A percentile compares a stretch with the other conserved stretches of the same genome.
phyloP scores from a whole-genome alignment of 2,329 filamentous ascomycete species.

The Diatrype stigma region DNA sequence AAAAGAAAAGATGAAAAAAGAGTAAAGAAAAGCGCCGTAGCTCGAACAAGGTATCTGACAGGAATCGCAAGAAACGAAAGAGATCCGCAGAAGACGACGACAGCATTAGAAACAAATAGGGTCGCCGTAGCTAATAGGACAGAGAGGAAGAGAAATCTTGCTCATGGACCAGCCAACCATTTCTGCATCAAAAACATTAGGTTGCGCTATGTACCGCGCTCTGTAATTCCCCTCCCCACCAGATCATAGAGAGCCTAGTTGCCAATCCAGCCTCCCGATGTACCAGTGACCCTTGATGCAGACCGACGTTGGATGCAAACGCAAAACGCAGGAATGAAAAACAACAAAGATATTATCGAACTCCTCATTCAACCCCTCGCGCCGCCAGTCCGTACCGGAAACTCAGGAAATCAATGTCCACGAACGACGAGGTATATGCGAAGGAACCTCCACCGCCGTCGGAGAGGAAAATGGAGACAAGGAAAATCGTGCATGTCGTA shows the following conservation, averaged over 20 bases:
- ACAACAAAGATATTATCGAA: constrained; percentile 23
- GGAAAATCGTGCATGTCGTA: constrained; percentile 50
- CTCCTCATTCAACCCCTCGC: constrained; percentile 24
- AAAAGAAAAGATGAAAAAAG: constrained; percentile 15
- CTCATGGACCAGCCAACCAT: constrained; percentile 34
- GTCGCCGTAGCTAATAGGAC: constrained; percentile 45
- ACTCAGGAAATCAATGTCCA: constrained; percentile 20
- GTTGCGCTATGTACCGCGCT: constrained; percentile 25
- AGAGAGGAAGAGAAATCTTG: constrained; percentile 39
- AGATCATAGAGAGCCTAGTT: constrained; percentile 27
- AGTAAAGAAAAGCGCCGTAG: constrained; percentile 33
- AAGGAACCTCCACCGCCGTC: constrained; percentile 33
- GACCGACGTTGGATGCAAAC: constrained; percentile 27
- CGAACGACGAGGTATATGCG: constrained; percentile 42
- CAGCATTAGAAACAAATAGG: constrained; percentile 36
- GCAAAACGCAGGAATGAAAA: constrained; percentile 24
- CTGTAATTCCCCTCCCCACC: constrained; percentile 21
- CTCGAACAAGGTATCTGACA: constrained; percentile 60
- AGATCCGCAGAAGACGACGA: constrained; percentile 22
- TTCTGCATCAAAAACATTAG: constrained; percentile 33
- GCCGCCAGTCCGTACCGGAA: constrained; percentile 26
- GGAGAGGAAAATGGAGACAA: constrained; percentile 27
- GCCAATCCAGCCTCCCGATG: constrained; percentile 26
- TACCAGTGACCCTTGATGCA: constrained; percentile 31
- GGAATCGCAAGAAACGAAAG: constrained; percentile 21